phyloP scores from a whole-genome alignment of 371 early-diverging fungal species.

The Cladochytrium tenue region DNA sequence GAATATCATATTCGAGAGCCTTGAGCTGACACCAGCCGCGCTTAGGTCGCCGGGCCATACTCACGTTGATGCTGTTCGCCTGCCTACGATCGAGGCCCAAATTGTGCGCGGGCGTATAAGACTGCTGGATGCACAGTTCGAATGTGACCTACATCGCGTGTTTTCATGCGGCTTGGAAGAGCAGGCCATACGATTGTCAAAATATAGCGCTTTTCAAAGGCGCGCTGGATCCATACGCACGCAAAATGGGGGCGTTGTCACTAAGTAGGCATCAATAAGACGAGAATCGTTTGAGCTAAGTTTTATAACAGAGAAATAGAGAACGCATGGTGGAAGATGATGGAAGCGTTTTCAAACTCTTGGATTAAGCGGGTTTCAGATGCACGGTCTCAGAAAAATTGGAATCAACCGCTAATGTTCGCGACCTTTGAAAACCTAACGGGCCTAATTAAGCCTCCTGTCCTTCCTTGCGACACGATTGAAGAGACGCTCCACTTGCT shows the following conservation, averaged over 20 bases:
- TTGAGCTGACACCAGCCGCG: slow-evolving; percentile 23
- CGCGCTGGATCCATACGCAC: slow-evolving; percentile 46
- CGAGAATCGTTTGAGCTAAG: background rate
- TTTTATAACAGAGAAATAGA: slow-evolving; percentile 34
- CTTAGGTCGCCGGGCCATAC: slow-evolving; percentile 24
- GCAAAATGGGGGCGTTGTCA: slow-evolving; percentile 9
- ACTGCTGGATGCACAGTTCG: slow-evolving; percentile 62
- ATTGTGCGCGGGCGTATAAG: slow-evolving; percentile 15
- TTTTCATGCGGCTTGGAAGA: slow-evolving; percentile 56
- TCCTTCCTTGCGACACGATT: slow-evolving; percentile 49
- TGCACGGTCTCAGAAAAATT: slow-evolving; percentile 6
- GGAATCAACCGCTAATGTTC: slow-evolving; percentile 49
- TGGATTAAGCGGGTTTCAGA: slow-evolving; percentile 52
- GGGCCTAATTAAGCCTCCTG: slow-evolving; percentile 42
- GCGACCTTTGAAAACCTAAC: slow-evolving; percentile 39
- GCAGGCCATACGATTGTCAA: slow-evolving; percentile 48
- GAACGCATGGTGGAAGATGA: slow-evolving; percentile 58
- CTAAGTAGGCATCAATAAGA: slow-evolving; percentile 1
- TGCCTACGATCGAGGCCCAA: slow-evolving; percentile 24
- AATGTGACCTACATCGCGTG: slow-evolving; percentile 48
- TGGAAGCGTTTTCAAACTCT: slow-evolving; percentile 57
- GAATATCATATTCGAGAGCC: slow-evolving; percentile 15
- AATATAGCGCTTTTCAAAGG: slow-evolving; percentile 61
- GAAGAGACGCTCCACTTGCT: slow-evolving; percentile 62
- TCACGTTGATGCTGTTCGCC: slow-evolving; percentile 44